A percentile compares a stretch with the other conserved stretches of the same genome.
Evolutionary conservation across 805 yeast species (phyloP).

Genomic region (Zygoascus flipseniorum): DNA sequence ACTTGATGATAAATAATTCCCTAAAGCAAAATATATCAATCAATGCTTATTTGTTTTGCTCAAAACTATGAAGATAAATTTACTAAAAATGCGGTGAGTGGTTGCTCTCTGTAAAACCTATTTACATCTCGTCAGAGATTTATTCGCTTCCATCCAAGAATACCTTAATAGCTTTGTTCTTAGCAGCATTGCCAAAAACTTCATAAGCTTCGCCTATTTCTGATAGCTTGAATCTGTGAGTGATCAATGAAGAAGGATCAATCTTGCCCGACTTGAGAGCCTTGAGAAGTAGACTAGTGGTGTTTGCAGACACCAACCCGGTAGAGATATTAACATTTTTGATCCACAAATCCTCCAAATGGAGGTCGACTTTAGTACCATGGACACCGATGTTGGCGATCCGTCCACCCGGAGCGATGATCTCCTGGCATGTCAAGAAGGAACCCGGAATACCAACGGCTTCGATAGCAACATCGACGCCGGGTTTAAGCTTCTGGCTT

Average conservation of each 20-base stretch:
- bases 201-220: slow-evolving; percentile 73
- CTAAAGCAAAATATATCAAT: no score
- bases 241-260: slow-evolving; percentile 56
- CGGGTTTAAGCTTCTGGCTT: slow-evolving; percentile 49
- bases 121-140: not conserved
- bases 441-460: slow-evolving; percentile 77
- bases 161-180: slow-evolving; percentile 66
- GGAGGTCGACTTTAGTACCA: slow-evolving; percentile 56
- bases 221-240: slow-evolving; percentile 62
- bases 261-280: slow-evolving; percentile 45
- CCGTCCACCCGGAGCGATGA: slow-evolving; percentile 58
- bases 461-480: slow-evolving; percentile 68
- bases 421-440: slow-evolving; percentile 55
- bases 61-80: no score
- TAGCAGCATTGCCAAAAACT: slow-evolving; percentile 37
- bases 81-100: not conserved
- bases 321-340: slow-evolving; percentile 54
- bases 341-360: slow-evolving; percentile 57
- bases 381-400: slow-evolving; percentile 85
- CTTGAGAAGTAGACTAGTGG: slow-evolving; percentile 33
- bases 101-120: not conserved
- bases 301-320: slow-evolving; percentile 43
- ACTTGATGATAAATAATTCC: no score
- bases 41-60: no score
- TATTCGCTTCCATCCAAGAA: slow-evolving; percentile 8